A percentile compares a stretch with the other conserved stretches of the same genome.
These are phyloP conservation scores for Melanopsichium pennsylvanicum DNA, from an alignment of 1,284 basidiomycete genomes.

Conservation along the genomic window DNA sequence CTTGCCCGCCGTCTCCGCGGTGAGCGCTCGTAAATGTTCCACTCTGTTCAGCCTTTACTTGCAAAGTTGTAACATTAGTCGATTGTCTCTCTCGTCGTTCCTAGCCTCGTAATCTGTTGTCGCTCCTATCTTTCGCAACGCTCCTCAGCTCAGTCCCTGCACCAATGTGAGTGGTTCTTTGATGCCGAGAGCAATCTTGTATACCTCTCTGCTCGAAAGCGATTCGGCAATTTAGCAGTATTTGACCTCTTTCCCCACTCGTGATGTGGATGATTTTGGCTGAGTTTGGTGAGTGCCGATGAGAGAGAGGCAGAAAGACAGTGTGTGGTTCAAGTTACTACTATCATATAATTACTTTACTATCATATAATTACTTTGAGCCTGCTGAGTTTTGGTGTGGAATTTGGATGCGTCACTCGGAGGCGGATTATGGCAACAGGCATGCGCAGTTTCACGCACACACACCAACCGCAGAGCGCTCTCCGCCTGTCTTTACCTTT, in stretches of 20 bases:
- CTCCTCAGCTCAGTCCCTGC: constrained; percentile 17
- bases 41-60: constrained; percentile 2
- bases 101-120: constrained; percentile 15
- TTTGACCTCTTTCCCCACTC: constrained; percentile 1
- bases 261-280: background rate
- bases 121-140: constrained; percentile 33
- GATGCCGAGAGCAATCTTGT: constrained; percentile 25
- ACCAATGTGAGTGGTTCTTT: constrained; percentile 7
- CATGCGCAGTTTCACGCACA: constrained; percentile 3
- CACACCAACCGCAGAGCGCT: constrained; percentile 7
- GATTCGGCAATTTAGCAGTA: constrained; percentile 24
- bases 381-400: no score
- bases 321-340: no score
- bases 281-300: background rate
- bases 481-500: no score
- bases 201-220: constrained; percentile 25
- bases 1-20: constrained; percentile 93
- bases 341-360: no score
- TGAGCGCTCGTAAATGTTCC: constrained; percentile 60
- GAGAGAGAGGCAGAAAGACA: no score
- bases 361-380: no score
- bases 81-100: constrained; percentile 17
- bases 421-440: background rate
- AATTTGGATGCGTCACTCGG: constrained; percentile 2
- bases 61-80: constrained; percentile 44